Base-by-base conservation (phyloP, 2,329 filamentous ascomycete genomes). In the Rutstroemia sp. region DNA sequence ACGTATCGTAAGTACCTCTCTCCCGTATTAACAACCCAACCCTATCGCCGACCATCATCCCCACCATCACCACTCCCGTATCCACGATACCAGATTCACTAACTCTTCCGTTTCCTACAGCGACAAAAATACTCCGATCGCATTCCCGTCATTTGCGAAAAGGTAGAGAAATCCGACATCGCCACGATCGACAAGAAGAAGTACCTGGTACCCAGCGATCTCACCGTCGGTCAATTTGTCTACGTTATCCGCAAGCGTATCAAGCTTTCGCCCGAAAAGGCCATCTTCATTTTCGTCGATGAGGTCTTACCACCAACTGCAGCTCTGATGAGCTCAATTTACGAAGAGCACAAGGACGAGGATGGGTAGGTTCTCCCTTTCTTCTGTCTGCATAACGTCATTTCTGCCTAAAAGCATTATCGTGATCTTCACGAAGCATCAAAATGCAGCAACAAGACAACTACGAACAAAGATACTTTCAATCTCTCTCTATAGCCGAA, bases 161-260 rank as follows among this genome's bases (percentile, higher is more conserved):
- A 97, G 81, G 92, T 97, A 67, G 94, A 99, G 78, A 97, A 96
- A 79, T 95, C 89, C 61, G 94, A 99, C 73, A 99, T 99, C 68
- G 94, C 94, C 59, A 97, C 94, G 65, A 99, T 99, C 81, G 94
- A 99, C 78, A 99, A 99, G 87, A 99, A 99, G 86, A 99, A 99
- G 80, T 99, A 99, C 72, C 83, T 99, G 49, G 94, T 99, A 27
- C 94, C 94, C 14, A 91, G 94, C 67, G 94, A 99, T 72, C 84
- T 99, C 71, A 99, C 94, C 61, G 94, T 99, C 62, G 94, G 94
- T 69, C 94, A 99, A 86, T 96, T 99, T 73, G 94, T 99, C 78
- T 99, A 99, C 76, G 94, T 99, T 64, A 99, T 99, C 77, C 91
- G 94, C 74, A 99, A 99, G 84, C 88, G 94, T 71, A 99, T 99